A percentile compares a stretch with the other conserved stretches of the same genome.
Evolutionary conservation across 2,329 filamentous ascomycete species (phyloP).

Genomic region (Calonectria fujianensis): DNA sequence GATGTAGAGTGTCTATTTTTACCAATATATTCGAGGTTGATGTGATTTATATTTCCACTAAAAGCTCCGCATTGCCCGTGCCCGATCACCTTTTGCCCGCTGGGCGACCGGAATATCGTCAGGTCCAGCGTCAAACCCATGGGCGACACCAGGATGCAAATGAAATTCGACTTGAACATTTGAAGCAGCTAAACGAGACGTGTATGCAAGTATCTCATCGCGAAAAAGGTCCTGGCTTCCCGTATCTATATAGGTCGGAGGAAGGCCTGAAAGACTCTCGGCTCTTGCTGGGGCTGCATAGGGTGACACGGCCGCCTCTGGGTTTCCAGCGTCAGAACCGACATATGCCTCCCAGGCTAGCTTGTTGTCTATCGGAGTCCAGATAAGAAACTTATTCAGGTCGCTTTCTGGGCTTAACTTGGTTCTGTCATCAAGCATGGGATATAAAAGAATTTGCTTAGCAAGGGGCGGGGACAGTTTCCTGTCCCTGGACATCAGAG

Average conservation of each 20-base stretch:
- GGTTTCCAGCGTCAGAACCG: background rate
- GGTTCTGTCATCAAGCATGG: conserved; percentile 42
- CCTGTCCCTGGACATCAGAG: conserved; percentile 29
- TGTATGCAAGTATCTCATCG: background rate
- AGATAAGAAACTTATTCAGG: background rate
- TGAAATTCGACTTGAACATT: background rate
- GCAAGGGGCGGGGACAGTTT: conserved; percentile 30
- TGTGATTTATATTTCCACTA: background rate
- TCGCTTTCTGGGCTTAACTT: background rate
- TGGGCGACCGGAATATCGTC: background rate
- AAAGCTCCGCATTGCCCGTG: background rate
- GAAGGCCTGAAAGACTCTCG: background rate
- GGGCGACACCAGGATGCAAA: background rate
- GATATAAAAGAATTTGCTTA: conserved; percentile 35
- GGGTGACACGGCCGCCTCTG: background rate
- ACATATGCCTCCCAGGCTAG: conserved; percentile 4
- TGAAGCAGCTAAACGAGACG: background rate
- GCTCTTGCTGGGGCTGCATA: background rate
- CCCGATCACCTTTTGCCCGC: background rate
- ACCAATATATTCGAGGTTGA: background rate
- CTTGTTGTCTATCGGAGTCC: background rate
- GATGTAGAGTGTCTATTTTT: no score
- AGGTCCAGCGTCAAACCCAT: background rate
- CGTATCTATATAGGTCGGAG: background rate
- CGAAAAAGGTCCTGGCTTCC: background rate